Percentiles rank a stretch among this genome's conserved stretches.
Evolutionary conservation across 805 yeast species (phyloP).

Genomic region (Candida anglica): DNA sequence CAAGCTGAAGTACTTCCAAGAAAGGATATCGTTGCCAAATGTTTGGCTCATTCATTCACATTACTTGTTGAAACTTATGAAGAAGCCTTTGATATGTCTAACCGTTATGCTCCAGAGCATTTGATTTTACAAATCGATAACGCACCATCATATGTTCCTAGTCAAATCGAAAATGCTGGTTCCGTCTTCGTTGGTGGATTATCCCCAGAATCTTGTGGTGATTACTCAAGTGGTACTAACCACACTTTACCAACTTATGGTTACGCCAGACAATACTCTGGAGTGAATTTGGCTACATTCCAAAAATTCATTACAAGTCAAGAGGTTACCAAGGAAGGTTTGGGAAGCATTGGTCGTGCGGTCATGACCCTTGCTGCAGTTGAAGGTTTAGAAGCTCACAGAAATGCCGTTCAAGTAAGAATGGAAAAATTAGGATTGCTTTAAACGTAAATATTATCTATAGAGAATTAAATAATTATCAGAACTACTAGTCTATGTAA

Average conservation of each 20-base stretch:
- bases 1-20: conserved; percentile 88
- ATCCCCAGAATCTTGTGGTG: conserved; percentile 98
- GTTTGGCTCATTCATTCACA: conserved; percentile 88
- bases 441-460: conserved; percentile 8
- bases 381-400: conserved; percentile 96
- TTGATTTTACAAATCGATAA: conserved; percentile 84
- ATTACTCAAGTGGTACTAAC: conserved; percentile 96
- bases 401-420: conserved; percentile 94
- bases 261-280: conserved; percentile 95
- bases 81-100: conserved; percentile 84
- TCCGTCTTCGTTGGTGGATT: conserved; percentile 94
- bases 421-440: conserved; percentile 73
- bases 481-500: background rate
- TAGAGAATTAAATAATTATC: background rate
- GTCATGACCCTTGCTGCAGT: conserved; percentile 94
- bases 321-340: conserved; percentile 81
- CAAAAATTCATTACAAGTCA: conserved; percentile 94
- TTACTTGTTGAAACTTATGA: conserved; percentile 64
- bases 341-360: conserved; percentile 87
- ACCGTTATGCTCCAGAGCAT: conserved; percentile 96
- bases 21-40: conserved; percentile 86
- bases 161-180: conserved; percentile 86
- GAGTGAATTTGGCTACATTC: conserved; percentile 94
- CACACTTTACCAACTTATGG: conserved; percentile 99
- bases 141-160: conserved; percentile 67